Evolutionary conservation across 192 early-diverging fungal genomes (phyloP).

Genomic region (Linnemannia hyalina): DNA sequence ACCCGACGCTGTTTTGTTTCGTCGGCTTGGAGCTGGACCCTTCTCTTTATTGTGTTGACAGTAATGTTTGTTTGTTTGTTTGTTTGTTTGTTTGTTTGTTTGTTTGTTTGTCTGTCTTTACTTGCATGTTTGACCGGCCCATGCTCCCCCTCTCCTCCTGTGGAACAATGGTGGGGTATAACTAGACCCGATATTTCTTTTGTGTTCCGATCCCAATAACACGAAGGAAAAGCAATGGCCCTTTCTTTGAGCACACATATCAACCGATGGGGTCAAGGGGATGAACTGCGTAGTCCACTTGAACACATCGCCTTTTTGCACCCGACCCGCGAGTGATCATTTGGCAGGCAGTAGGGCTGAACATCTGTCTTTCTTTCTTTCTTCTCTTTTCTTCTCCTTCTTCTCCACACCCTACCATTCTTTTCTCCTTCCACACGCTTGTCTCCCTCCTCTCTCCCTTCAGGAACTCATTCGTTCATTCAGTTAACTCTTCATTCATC

Average conservation of each 20-base stretch:
- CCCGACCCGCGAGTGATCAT: not conserved
- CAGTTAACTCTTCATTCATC: not conserved
- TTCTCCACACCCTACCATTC: not conserved
- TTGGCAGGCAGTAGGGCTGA: too few species aligned
- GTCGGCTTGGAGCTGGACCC: not conserved
- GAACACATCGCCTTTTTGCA: not conserved
- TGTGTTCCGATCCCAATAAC: not conserved
- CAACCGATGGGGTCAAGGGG: not conserved
- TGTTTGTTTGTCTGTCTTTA: not conserved
- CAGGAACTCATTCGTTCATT: not conserved
- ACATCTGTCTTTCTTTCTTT: not conserved
- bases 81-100: not conserved
- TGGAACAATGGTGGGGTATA: not conserved
- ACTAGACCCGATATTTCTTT: not conserved
- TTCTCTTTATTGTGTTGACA: too few species aligned
- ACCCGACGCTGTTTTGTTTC: not conserved
- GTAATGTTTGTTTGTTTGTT: not conserved
- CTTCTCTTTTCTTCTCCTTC: not conserved
- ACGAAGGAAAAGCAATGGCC: not conserved
- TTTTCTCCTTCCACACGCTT: not conserved
- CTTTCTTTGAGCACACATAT: not conserved
- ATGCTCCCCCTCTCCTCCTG: not conserved
- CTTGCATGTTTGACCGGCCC: not conserved
- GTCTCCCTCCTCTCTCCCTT: not conserved
- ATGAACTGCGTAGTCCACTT: conserved; percentile 9